phyloP scores from a whole-genome alignment of 169 alveolate genomes.

The Miamiensis avidus region DNA sequence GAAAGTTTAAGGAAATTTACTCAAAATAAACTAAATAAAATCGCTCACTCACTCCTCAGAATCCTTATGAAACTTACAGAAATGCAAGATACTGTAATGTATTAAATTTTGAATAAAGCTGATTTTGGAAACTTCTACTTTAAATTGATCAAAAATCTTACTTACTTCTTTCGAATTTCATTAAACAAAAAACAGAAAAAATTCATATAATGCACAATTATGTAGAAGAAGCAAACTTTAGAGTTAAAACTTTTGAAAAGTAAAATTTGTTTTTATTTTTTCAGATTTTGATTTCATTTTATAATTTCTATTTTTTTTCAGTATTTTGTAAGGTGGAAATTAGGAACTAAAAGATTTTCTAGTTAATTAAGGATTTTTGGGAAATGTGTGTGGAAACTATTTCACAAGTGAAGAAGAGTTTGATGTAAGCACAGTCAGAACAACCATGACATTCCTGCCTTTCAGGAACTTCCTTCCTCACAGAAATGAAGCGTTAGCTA shows the following conservation, averaged over 20 bases:
- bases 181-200: slow-evolving; percentile 4
- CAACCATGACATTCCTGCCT: neutral
- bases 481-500: slow-evolving; percentile 16
- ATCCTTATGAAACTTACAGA: neutral
- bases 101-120: slow-evolving; percentile 9
- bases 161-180: neutral
- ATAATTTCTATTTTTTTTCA: too few species aligned
- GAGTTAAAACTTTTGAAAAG: slow-evolving; percentile 6
- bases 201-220: slow-evolving; percentile 9
- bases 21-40: neutral
- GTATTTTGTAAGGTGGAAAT: neutral
- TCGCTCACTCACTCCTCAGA: slow-evolving; percentile 11
- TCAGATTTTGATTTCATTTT: too few species aligned
- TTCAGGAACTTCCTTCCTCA: slow-evolving; percentile 12
- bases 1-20: slow-evolving; percentile 1
- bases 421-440: neutral
- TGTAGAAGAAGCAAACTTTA: slow-evolving; percentile 27
- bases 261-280: too few species aligned
- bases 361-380: slow-evolving; percentile 3
- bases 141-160: slow-evolving; percentile 5
- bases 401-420: slow-evolving; percentile 11
- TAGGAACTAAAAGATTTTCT: slow-evolving; percentile 15
- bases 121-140: slow-evolving; percentile 12
- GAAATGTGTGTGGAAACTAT: neutral
- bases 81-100: neutral